Percentiles rank a stretch among this genome's conserved stretches.
These are phyloP conservation scores for Cytospora piceae DNA, from an alignment of 2,329 filamentous ascomycete genomes.

Conservation along the genomic window DNA sequence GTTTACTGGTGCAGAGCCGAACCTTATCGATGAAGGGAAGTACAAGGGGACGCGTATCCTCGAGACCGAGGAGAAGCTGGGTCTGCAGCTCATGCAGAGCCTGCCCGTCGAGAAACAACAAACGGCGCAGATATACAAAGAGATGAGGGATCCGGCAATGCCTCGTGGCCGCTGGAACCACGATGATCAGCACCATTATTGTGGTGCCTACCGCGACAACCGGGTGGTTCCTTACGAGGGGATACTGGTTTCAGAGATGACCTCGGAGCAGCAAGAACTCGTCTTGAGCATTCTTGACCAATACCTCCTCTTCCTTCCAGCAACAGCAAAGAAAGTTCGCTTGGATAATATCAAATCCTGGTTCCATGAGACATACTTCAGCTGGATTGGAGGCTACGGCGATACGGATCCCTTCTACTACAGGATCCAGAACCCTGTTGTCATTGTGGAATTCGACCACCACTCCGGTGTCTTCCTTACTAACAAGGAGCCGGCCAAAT, in stretches of 20 bases:
- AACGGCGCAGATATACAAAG: slow-evolving; percentile 59
- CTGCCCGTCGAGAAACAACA: slow-evolving; percentile 51
- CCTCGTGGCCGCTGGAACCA: slow-evolving; percentile 74
- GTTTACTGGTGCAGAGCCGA: slow-evolving; percentile 82
- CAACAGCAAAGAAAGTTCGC: slow-evolving; percentile 55
- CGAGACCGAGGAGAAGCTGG: slow-evolving; percentile 64
- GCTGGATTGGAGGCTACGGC: slow-evolving; percentile 74
- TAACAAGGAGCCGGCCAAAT: slow-evolving; percentile 74
- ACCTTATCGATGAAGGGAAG: slow-evolving; percentile 68
- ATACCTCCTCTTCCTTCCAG: slow-evolving; percentile 71
- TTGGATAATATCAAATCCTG: slow-evolving; percentile 57
- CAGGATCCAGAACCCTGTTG: slow-evolving; percentile 74
- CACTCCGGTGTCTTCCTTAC: slow-evolving; percentile 78
- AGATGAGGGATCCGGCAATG: slow-evolving; percentile 68
- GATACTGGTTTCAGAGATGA: slow-evolving; percentile 56
- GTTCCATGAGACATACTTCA: slow-evolving; percentile 75
- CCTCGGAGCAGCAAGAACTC: slow-evolving; percentile 52
- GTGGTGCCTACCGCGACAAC: slow-evolving; percentile 80
- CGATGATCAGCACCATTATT: slow-evolving; percentile 78
- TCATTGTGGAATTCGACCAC: slow-evolving; percentile 78
- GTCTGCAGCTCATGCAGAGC: slow-evolving; percentile 71
- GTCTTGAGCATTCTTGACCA: slow-evolving; percentile 64
- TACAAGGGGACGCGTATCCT: slow-evolving; percentile 69
- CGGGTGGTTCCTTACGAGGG: slow-evolving; percentile 76
- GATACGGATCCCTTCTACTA: slow-evolving; percentile 77